These are phyloP conservation scores for Phytophthora sp. DNA, from an alignment of 352 stramenopile species.

Conservation along the genomic window DNA sequence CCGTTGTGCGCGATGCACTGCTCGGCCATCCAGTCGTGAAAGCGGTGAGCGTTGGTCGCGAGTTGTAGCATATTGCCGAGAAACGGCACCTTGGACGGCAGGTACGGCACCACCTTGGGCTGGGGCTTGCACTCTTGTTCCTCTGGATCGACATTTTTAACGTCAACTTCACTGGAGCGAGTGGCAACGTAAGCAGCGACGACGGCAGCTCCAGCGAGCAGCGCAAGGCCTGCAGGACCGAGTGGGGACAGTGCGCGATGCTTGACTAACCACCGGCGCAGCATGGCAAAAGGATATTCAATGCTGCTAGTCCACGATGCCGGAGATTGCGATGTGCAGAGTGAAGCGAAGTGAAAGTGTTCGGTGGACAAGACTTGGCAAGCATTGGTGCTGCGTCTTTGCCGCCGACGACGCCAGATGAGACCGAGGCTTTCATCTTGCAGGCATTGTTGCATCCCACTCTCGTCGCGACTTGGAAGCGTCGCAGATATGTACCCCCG, in stretches of 20 bases:
- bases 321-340: slow-evolving; percentile 26
- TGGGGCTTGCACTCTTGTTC: slow-evolving; percentile 7
- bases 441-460: slow-evolving; percentile 23
- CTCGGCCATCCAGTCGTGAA: slow-evolving; percentile 51
- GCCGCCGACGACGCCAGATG: slow-evolving; percentile 22
- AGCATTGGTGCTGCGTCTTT: slow-evolving; percentile 9
- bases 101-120: slow-evolving; percentile 37
- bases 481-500: slow-evolving; percentile 12
- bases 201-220: slow-evolving; percentile 34
- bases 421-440: slow-evolving; percentile 29
- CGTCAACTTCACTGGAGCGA: slow-evolving; percentile 14
- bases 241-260: slow-evolving; percentile 26
- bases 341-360: too few species aligned
- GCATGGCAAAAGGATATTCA: slow-evolving; percentile 17
- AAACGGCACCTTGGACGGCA: slow-evolving; percentile 38
- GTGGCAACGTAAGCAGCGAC: slow-evolving; percentile 30
- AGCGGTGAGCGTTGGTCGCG: slow-evolving; percentile 29
- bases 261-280: slow-evolving; percentile 35
- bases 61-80: slow-evolving; percentile 47
- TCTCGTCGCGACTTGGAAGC: slow-evolving; percentile 2
- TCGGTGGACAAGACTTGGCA: too few species aligned
- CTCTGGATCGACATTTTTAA: neutral
- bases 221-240: slow-evolving; percentile 25
- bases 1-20: slow-evolving; percentile 41
- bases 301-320: slow-evolving; percentile 8